Evolutionary conservation across 2,329 filamentous ascomycete genomes (phyloP), one percentile per base, ranked within the genome.

Genomic region (Hymenoscyphus repandus): DNA sequence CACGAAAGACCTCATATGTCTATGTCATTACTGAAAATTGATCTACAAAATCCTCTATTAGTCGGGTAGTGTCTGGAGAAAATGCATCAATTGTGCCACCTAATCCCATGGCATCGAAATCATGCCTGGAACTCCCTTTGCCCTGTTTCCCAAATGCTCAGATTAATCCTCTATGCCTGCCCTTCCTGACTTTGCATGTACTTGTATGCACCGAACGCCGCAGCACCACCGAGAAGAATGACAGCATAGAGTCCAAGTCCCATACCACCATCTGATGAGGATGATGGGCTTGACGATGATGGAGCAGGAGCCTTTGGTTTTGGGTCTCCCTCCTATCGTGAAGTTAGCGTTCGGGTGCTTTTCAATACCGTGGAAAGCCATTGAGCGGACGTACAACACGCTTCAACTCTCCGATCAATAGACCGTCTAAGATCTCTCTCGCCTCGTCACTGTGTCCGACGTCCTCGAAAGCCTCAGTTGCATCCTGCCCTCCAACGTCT

Each of bases 371-470:
- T 43, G 45, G 37, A 37, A 47, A 45, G 45, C 39, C n/a, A 41
- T 34, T 47, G 43, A 39, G 46, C 27, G 18, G 37, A 41, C 83
- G 65, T 79, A 95, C 89, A 77, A 80, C 69, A 70, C 89, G 82
- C 83, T 95, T 95, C 70, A 96, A 72, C 34, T 68, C 77, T 59
- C 89, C 91, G 60, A 93, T 79, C 47, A 83, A 72, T 59, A 95
- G 76, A 66, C 82, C 81, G 31, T 86, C 83, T 51, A 99, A 83
- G 61, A 95, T 92, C 77, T 97, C 92, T 61, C 93, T 86, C 61
- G 93, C 93, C 79, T 99, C 93, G 72, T 99, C 93, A 66, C 88
- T 95, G 86, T 99, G 93, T 68, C 93, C 93, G 66, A 99, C 93
- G 73, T 99, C 93, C 77, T 99, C 93, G 70, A 99, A 99, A 56